phyloP scores from a whole-genome alignment of 2,329 filamentous ascomycete species.

The Botryosphaeria dothidea region DNA sequence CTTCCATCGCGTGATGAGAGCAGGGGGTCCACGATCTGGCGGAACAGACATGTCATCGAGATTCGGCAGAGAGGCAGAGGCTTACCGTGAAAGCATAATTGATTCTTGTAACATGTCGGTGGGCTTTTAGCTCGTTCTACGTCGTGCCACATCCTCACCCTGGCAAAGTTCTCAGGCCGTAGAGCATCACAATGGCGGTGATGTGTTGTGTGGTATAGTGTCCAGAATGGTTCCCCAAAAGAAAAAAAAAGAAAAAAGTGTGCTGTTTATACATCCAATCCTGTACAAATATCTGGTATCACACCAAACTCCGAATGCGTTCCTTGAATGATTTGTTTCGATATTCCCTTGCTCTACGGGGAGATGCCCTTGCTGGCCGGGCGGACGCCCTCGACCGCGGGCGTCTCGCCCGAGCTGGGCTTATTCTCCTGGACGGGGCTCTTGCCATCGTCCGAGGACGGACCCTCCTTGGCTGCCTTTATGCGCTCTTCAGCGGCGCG shows the following conservation, averaged over 20 bases:
- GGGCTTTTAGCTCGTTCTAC: not conserved
- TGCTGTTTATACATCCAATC: constrained; percentile 17
- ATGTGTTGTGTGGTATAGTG: constrained; percentile 4
- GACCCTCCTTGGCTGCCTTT: constrained; percentile 34
- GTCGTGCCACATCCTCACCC: not conserved
- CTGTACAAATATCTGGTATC: constrained; percentile 18
- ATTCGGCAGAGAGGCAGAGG: not conserved
- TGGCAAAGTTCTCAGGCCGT: not conserved
- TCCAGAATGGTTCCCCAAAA: constrained; percentile 10
- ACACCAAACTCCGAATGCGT: constrained; percentile 14
- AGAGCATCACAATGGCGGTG: not conserved
- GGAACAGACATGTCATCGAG: not conserved
- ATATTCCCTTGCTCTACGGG: not conserved
- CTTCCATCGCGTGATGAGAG: not conserved
- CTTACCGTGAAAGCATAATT: constrained; percentile 8
- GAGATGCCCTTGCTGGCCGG: constrained; percentile 17
- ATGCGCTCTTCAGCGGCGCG: constrained; percentile 83
- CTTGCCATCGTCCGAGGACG: constrained; percentile 25
- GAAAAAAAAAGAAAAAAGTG: constrained; percentile 3
- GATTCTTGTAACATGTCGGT: constrained; percentile 7
- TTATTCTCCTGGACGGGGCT: not conserved
- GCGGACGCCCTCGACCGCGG: not conserved
- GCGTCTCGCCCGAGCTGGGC: not conserved
- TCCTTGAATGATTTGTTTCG: constrained; percentile 7
- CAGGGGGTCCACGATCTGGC: not conserved